Base-by-base conservation (phyloP, 306 rosid species). In the Acacia melanoxylon region DNA sequence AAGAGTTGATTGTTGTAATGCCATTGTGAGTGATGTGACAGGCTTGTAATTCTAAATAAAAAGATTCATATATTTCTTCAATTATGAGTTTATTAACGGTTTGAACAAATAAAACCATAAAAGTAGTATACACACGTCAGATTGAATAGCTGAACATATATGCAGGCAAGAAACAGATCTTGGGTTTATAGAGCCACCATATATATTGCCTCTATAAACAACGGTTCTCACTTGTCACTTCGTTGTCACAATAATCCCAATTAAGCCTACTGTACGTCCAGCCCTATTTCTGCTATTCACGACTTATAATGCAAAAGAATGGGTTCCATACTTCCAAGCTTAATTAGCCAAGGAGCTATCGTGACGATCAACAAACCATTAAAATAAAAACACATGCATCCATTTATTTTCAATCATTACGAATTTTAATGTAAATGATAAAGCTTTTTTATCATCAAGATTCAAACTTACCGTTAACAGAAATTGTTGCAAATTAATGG, bases 341-440 rank as follows among this genome's bases (percentile, higher is more conserved):
- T 14, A 14, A 1, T 44, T 37, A 37, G 41, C 45, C 8, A 16
- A 16, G 44, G 48, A 68, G 48, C 25, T 19, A 68, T 10, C 29
- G n/a, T 68, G 52, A 41, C 4, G 24, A 68, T 41, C 12, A 22
- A 22, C 24, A 13, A 70, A 9, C 75, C 10, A 24, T 45, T 6
- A 42, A 14, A n/a, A 42, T 2, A 24, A 15, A 5, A 12, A n/a
- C 6, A 13, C 14, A 72, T 8, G 16, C 29, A 22, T 0, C 48
- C 83, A 79, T 83, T 76, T 54, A 67, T 69, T 45, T 71, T 27
- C 17, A 46, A 46, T 72, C 3, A 72, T 72, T 13, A 14, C 22
- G 48, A 45, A 45, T 71, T 45, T 37, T 37, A 15, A 46, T 4
- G 69, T 29, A 27, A 29, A 22, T 71, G 13, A 44, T 44, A 25